Conservation (phyloP, 148 eudicot species). For the Amaranthus hypochondriacus region DNA sequence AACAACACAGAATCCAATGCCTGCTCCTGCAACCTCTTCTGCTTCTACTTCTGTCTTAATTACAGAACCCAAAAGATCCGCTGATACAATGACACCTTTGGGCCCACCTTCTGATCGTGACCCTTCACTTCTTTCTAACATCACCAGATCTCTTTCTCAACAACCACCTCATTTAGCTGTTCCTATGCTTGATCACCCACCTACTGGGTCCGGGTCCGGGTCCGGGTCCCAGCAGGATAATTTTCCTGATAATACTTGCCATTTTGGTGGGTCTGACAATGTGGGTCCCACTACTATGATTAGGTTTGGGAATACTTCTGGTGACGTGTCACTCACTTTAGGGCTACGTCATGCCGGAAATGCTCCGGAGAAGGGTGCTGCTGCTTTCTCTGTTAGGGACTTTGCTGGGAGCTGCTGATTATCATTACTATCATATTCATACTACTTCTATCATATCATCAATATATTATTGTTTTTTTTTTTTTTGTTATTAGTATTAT, state of each 20-base stretch:
- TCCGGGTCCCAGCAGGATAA: not conserved
- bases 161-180: not conserved
- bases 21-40: slow-evolving; percentile 4
- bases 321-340: slow-evolving; percentile 78
- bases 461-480: not conserved
- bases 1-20: slow-evolving; percentile 26
- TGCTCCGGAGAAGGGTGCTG: slow-evolving; percentile 45
- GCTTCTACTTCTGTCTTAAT: not conserved
- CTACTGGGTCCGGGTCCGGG: not conserved
- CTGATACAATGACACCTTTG: slow-evolving; percentile 18
- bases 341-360: slow-evolving; percentile 84
- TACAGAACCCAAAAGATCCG: slow-evolving; percentile 14
- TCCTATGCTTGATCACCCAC: no score
- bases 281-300: slow-evolving; percentile 44
- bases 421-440: not conserved
- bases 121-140: slow-evolving; percentile 30
- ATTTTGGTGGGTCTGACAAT: slow-evolving; percentile 14
- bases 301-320: slow-evolving; percentile 46
- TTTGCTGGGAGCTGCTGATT: slow-evolving; percentile 39
- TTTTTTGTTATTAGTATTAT: not conserved
- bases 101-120: slow-evolving; percentile 25
- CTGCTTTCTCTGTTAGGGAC: slow-evolving; percentile 25
- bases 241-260: slow-evolving; percentile 11
- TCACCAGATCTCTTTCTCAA: slow-evolving; percentile 6
- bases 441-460: no score